Evolutionary conservation across 345 rosid genomes (phyloP).

Genomic region (Erucastrum elatum): DNA sequence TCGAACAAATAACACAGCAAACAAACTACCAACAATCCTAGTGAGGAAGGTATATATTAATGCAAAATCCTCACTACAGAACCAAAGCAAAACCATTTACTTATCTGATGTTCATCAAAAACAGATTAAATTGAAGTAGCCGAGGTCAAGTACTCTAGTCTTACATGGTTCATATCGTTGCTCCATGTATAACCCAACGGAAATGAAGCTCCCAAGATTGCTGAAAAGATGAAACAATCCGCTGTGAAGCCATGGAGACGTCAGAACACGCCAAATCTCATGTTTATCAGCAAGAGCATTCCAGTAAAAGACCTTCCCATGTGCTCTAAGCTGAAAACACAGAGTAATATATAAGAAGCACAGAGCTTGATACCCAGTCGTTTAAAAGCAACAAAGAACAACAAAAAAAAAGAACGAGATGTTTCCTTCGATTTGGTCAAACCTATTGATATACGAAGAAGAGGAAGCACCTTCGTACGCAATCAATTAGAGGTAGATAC

Average conservation of each 20-base stretch:
- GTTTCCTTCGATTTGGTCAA: no score
- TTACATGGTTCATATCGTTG: conserved; percentile 67
- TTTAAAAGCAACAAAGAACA: no score
- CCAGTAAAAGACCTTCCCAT: no score
- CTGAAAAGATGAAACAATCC: conserved; percentile 72
- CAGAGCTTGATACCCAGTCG: no score
- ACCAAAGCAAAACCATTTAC: no score
- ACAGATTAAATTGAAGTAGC: not conserved
- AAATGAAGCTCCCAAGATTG: conserved; percentile 52
- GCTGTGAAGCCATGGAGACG: conserved; percentile 75
- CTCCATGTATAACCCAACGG: conserved; percentile 77
- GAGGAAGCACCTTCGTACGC: no score
- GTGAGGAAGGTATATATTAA: conserved; percentile 56
- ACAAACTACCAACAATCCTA: conserved; percentile 61
- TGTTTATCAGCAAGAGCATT: no score
- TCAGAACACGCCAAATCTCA: conserved; percentile 66
- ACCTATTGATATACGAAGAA: no score
- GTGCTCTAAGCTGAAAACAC: no score
- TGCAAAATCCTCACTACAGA: no score
- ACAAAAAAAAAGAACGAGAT: no score
- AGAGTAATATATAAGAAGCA: no score
- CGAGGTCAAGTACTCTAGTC: not conserved
- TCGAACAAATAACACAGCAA: conserved; percentile 58
- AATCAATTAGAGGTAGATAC: not conserved
- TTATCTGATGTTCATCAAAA: not conserved